phyloP scores from a whole-genome alignment of 2,329 filamentous ascomycete species.

The Teratosphaeria pseudoeucalypti region DNA sequence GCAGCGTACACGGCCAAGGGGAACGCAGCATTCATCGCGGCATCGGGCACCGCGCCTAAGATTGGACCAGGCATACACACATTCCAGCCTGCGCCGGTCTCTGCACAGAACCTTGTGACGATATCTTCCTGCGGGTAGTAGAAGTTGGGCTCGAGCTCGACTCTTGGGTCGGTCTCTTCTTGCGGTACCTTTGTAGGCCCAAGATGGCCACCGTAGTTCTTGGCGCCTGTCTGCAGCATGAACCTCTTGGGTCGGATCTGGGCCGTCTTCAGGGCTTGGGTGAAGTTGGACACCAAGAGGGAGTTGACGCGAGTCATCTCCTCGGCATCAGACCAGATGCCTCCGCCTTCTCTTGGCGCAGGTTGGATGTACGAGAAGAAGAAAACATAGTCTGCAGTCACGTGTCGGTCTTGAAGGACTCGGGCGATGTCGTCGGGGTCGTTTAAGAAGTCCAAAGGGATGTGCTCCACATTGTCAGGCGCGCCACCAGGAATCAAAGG shows the following conservation, averaged over 20 bases:
- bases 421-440: conserved; percentile 28
- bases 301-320: conserved; percentile 40
- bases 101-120: conserved; percentile 33
- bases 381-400: conserved; percentile 38
- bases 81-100: conserved; percentile 33
- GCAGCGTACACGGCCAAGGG: conserved; percentile 42
- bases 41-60: conserved; percentile 40
- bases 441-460: conserved; percentile 30
- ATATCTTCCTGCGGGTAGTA: conserved; percentile 47
- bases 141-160: conserved; percentile 39
- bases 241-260: conserved; percentile 37
- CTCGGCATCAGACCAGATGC: conserved; percentile 41
- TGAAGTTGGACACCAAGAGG: conserved; percentile 42
- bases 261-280: conserved; percentile 33
- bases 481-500: conserved; percentile 25
- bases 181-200: conserved; percentile 36
- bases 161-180: conserved; percentile 39
- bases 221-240: conserved; percentile 43
- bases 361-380: conserved; percentile 48
- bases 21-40: conserved; percentile 41
- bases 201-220: conserved; percentile 42
- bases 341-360: conserved; percentile 33
- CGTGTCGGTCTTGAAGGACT: conserved; percentile 24
- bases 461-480: conserved; percentile 20
- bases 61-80: conserved; percentile 40